These are phyloP conservation scores for Suillus subluteus DNA, from an alignment of 768 basidiomycete genomes.

Conservation along the genomic window DNA sequence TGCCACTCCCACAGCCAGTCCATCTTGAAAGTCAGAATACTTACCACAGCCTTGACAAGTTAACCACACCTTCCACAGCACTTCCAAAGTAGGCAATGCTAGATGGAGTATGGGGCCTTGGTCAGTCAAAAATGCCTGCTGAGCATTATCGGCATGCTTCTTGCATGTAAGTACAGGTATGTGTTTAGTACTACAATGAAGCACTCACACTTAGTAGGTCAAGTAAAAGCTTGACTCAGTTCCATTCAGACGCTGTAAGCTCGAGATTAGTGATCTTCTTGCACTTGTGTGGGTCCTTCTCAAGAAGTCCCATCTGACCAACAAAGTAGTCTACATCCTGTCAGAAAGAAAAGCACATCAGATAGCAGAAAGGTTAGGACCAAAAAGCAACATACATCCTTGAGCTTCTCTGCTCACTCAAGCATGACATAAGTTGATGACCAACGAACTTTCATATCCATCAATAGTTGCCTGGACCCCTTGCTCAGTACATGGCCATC, in stretches of 20 bases:
- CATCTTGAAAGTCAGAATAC: slow-evolving; percentile 25
- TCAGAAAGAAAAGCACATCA: slow-evolving; percentile 13
- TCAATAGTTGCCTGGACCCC: slow-evolving; percentile 21
- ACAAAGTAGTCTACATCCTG: slow-evolving; percentile 32
- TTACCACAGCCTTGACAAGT: slow-evolving; percentile 10
- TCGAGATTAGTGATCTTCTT: slow-evolving; percentile 23
- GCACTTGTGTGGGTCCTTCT: slow-evolving; percentile 29
- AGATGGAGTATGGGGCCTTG: slow-evolving; percentile 30
- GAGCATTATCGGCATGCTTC: slow-evolving; percentile 35
- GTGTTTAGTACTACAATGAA: too few species aligned
- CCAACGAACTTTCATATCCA: slow-evolving; percentile 38
- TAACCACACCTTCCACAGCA: slow-evolving; percentile 34
- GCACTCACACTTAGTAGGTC: slow-evolving; percentile 29
- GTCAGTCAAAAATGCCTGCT: slow-evolving; percentile 39
- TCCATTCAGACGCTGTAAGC: slow-evolving; percentile 30
- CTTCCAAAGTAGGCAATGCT: slow-evolving; percentile 39
- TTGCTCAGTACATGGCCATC: background rate
- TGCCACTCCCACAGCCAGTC: slow-evolving; percentile 25
- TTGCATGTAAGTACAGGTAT: slow-evolving; percentile 9
- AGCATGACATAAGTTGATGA: slow-evolving; percentile 39
- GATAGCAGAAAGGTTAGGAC: background rate
- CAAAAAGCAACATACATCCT: slow-evolving; percentile 15
- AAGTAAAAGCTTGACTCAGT: slow-evolving; percentile 21
- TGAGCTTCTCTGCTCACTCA: slow-evolving; percentile 14
- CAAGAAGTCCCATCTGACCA: slow-evolving; percentile 25